phyloP scores from a whole-genome alignment of 2,329 filamentous ascomycete species.

The Scolecobasidium constrictum region DNA sequence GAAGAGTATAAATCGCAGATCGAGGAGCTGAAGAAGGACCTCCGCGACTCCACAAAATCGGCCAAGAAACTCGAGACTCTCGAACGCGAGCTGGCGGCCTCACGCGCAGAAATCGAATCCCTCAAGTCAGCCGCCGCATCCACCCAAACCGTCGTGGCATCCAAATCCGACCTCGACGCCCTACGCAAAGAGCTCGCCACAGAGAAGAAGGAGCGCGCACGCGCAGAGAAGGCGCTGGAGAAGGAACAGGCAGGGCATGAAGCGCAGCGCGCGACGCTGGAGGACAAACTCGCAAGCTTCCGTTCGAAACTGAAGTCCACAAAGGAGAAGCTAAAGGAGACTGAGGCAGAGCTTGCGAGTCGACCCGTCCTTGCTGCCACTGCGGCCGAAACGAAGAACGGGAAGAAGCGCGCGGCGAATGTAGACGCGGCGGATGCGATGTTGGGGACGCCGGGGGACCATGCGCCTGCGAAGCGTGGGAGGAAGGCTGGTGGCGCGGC shows the following conservation, averaged over 20 bases:
- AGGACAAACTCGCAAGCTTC: conserved; percentile 59
- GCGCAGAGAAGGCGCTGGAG: conserved; percentile 40
- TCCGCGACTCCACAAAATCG: conserved; percentile 6
- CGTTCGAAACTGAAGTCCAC: conserved; percentile 57
- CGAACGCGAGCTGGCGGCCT: background rate
- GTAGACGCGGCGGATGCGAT: conserved; percentile 36
- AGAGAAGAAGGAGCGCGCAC: conserved; percentile 41
- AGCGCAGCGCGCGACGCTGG: conserved; percentile 51
- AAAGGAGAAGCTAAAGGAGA: conserved; percentile 63
- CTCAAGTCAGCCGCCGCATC: conserved; percentile 22
- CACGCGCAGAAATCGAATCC: conserved; percentile 18
- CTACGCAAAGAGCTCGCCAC: conserved; percentile 39
- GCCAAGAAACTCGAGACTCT: background rate
- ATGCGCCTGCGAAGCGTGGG: conserved; percentile 23
- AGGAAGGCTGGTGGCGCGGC: conserved; percentile 39
- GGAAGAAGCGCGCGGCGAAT: conserved; percentile 30
- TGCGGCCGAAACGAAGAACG: conserved; percentile 25
- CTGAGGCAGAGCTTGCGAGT: conserved; percentile 36
- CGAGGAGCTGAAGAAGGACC: conserved; percentile 25
- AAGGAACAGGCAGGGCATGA: conserved; percentile 51
- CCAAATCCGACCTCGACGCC: conserved; percentile 28
- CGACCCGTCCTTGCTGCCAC: conserved; percentile 17
- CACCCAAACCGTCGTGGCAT: background rate
- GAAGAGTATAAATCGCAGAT: conserved; percentile 29
- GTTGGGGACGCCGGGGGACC: conserved; percentile 38